Base-by-base conservation (phyloP, 2,329 filamentous ascomycete genomes). In the Penicillium vulpinum region DNA sequence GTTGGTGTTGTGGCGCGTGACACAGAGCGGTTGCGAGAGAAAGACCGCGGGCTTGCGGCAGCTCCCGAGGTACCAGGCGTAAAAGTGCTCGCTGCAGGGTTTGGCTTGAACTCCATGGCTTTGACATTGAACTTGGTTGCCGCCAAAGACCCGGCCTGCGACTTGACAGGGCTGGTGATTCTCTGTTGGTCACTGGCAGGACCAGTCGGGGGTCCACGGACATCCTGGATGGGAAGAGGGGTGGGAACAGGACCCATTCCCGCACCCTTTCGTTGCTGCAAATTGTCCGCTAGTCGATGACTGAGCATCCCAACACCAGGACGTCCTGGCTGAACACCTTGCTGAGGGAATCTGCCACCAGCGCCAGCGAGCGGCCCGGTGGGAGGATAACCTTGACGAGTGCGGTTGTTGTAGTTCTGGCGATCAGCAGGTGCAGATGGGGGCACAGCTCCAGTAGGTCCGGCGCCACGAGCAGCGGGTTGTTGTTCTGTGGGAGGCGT, bases 81-180 rank as follows among this genome's bases (percentile, higher is more conserved):
- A 76, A 99, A 97, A 1, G 88, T 82, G 43, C 85, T 83, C 0
- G 92, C 92, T 60, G 88, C 88, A 5, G 90, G 87, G 67, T 88
- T 95, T 18, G 93, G 94, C 62, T 89, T 87, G 76, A 97, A 97
- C 68, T 96, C 92, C 69, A 82, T 77, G 0, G 85, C 86, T 51
- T 81, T 82, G 35, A 83, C 84, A 61, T 87, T 87, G 72, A 88
- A 83, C 57, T 81, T 80, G 7, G 77, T 81, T 4, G 82, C 80
- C 1, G 72, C 70, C 18, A 78, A 80, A 6, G 84, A 84, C 1
- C 77, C 78, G 10, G 84, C 83, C 58, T 82, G 80, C 31, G 77
- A 72, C 59, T 79, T 78, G 40, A 65, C 70, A 26, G 77, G 75
- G 62, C 74, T 78, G 18, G 72, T 72, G 28, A 78, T 60, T 39